These are phyloP conservation scores for Schoenoplectus triqueter DNA, from an alignment of 202 grass and related monocot genomes.

Conservation along the genomic window DNA sequence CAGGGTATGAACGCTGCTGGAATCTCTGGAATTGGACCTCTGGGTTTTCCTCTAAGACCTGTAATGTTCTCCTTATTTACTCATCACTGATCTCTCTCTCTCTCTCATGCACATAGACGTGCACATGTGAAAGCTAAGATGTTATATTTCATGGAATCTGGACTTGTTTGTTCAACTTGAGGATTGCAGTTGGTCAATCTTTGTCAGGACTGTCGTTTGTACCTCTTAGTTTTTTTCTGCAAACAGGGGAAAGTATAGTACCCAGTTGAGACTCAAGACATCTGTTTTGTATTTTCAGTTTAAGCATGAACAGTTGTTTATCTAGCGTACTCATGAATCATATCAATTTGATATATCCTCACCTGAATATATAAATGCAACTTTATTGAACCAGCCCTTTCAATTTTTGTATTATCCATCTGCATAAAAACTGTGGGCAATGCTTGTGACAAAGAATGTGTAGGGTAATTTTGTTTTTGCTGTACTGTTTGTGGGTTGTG, in stretches of 20 bases:
- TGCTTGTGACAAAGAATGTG: neutral
- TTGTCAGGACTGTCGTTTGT: neutral
- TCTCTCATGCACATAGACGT: neutral
- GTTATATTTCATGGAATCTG: neutral
- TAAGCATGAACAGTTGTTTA: neutral
- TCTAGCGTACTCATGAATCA: neutral
- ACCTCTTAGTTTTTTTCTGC: neutral
- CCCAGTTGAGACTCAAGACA: neutral
- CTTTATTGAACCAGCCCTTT: neutral
- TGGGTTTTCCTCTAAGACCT: slow-evolving; percentile 49
- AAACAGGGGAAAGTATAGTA: neutral
- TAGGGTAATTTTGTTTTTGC: neutral
- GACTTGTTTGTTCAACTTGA: neutral
- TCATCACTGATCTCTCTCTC: neutral
- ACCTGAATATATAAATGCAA: neutral
- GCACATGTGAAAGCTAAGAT: neutral
- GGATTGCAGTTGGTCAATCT: neutral
- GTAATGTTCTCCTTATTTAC: slow-evolving; percentile 28
- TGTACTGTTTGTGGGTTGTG: neutral
- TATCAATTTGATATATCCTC: neutral
- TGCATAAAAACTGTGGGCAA: neutral
- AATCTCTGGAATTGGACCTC: slow-evolving; percentile 36
- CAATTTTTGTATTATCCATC: neutral
- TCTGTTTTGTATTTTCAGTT: neutral
- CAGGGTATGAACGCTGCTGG: slow-evolving; percentile 30